Evolutionary conservation across 805 yeast genomes (phyloP), one percentile per base, ranked within the genome.

Genomic region (Spathaspora hagerdaliae): DNA sequence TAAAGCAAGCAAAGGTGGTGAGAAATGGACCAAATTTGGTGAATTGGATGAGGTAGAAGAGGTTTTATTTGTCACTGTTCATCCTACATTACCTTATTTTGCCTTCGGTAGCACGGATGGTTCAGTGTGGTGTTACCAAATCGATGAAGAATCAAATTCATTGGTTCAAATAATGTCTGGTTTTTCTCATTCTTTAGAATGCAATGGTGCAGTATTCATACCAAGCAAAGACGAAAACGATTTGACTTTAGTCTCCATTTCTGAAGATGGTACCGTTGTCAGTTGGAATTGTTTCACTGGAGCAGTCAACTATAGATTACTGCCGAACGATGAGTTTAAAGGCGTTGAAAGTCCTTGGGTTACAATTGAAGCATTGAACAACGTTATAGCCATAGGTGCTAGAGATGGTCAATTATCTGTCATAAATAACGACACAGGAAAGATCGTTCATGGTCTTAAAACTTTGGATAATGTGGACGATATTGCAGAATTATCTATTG

Each of bases 41-140:
- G 81, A 82, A 48, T 69, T 89, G 47, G 90, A 87, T 58, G 97
- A 91, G 64, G 90, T 87, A 38, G 96, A 87, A 55, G 99, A 94
- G 69, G 79, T 94, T 7, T 81, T 83, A 38, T 90, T 96, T 95
- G 73, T 92, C 43, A 65, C 75, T 29, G 75, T 81, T 42, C 99
- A 94, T 67, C 96, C 97, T 27, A 71, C 72, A 15, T 84, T 83
- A 59, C 77, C 83, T 24, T 77, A 87, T 39, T 88, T 92, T 71
- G 97, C 98, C 11, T 88, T 87, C 60, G 97, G 98, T 50, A 92
- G 89, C 19, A 71, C 75, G 7, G 97, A 91, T 64, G 99, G 99
- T 2, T 85, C 96, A 0, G 95, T 91, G 3, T 92, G 97, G 96
- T 88, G 85, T 27, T 94, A 90, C 61, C 87, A 84, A 58, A 75